Conservation (phyloP, 2,329 filamentous ascomycete species). For the Curvularia verruculosa region DNA sequence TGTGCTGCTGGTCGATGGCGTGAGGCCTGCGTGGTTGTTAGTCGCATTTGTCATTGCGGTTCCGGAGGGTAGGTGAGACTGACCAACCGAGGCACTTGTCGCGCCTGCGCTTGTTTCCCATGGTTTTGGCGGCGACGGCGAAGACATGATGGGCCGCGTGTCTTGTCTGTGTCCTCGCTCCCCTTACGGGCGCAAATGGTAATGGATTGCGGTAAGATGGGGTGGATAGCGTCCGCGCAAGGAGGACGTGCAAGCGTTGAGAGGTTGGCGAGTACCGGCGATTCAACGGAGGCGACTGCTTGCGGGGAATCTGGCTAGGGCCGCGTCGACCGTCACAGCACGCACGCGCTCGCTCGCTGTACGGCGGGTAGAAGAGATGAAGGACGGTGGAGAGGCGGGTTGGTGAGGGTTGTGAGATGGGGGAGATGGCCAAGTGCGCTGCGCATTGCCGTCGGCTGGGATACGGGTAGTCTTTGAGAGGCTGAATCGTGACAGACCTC, state of each 20-base stretch:
- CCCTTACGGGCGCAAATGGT: slow-evolving; percentile 25
- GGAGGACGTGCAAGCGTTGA: slow-evolving; percentile 12
- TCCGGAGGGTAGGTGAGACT: slow-evolving; percentile 25
- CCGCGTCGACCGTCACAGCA: slow-evolving; percentile 15
- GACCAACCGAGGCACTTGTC: slow-evolving; percentile 49
- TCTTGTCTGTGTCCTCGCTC: slow-evolving; percentile 22
- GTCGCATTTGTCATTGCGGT: slow-evolving; percentile 24
- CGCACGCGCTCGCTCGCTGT: slow-evolving; percentile 7
- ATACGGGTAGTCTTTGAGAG: slow-evolving; percentile 28
- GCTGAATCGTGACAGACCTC: slow-evolving; percentile 30
- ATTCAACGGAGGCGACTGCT: slow-evolving; percentile 11
- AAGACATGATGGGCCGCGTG: slow-evolving; percentile 56
- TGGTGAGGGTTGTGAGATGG: neutral
- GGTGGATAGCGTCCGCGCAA: slow-evolving; percentile 14
- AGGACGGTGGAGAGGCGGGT: neutral
- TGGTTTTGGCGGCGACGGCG: slow-evolving; percentile 88
- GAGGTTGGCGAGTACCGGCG: slow-evolving; percentile 15
- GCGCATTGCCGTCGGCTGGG: slow-evolving; percentile 17
- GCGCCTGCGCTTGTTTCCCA: slow-evolving; percentile 83
- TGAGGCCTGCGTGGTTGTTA: slow-evolving; percentile 42
- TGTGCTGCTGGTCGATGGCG: slow-evolving; percentile 46
- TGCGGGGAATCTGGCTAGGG: slow-evolving; percentile 18
- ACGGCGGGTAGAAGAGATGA: neutral
- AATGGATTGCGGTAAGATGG: slow-evolving; percentile 6
- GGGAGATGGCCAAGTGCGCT: neutral